Conservation (phyloP, 2,329 filamentous ascomycete species). For the Monilinia polystroma region DNA sequence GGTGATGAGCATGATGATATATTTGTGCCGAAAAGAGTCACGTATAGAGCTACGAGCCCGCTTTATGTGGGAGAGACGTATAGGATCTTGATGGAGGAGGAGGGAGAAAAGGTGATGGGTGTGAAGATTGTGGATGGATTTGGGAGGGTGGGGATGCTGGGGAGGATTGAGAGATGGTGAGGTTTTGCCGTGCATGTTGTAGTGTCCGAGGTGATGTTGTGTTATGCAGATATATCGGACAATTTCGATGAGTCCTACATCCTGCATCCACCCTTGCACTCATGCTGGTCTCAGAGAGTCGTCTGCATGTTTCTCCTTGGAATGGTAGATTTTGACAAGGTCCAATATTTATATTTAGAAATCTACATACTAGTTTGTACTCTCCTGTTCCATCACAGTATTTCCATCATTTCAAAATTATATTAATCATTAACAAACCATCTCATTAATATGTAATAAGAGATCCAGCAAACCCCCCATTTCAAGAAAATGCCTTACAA, state of each 20-base stretch:
- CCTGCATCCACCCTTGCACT: background rate
- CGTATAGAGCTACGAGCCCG: slow-evolving; percentile 50
- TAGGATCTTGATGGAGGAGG: slow-evolving; percentile 45
- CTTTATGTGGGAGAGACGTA: slow-evolving; percentile 51
- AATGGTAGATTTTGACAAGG: background rate
- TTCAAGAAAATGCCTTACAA: background rate
- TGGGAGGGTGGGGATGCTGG: slow-evolving; percentile 40
- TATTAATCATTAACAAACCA: background rate
- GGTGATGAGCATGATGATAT: background rate
- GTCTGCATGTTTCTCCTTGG: background rate
- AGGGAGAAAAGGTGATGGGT: slow-evolving; percentile 34
- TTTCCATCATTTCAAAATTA: background rate
- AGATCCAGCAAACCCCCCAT: background rate
- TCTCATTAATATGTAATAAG: background rate
- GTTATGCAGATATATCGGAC: background rate
- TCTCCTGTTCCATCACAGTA: background rate
- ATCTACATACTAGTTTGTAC: background rate
- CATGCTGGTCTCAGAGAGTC: background rate
- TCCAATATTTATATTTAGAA: background rate
- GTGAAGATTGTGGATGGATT: slow-evolving; percentile 36
- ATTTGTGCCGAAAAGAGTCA: slow-evolving; percentile 44
- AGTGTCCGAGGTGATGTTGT: background rate
- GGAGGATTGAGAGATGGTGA: slow-evolving; percentile 32
- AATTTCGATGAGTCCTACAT: background rate
- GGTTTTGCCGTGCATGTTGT: background rate